Base-by-base conservation (phyloP, 1,284 basidiomycete genomes). In the Trametes versicolor region DNA sequence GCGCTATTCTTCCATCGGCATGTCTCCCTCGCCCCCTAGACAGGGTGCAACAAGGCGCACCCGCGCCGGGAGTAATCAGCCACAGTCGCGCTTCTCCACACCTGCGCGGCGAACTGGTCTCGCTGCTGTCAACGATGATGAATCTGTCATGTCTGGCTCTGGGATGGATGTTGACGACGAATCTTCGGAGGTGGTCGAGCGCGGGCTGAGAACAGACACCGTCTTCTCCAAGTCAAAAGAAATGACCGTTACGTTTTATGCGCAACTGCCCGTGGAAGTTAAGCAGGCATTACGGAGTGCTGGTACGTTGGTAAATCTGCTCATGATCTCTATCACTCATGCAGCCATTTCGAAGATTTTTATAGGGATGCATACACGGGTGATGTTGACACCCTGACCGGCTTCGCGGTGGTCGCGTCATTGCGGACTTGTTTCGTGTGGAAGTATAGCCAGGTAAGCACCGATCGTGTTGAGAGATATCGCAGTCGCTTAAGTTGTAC, bases 381-480 rank as follows among this genome's bases (percentile, higher is more conserved):
- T 39, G 85, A 85, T 52, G 85, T 94, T 25, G 92, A 94, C 73
- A 83, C 85, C 10, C 62, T 82, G 53, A 92, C 91, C 23, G 90
- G 91, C 10, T 93, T 91, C 73, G 88, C 91, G 8, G 82, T 93
- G 43, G 85, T 93, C 36, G 85, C 87, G 32, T 93, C 92, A 47
- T 77, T 81, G 15, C 83, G 86, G 69, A 92, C 90, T 10, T 93
- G 91, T 74, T 94, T 92, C 76, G 90, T 93, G 39, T 94, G 92
- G 92, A 90, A 92, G 69, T 88, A 93, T 79, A 83, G 88, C 49
- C 87, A 91, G 73, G 87, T 87, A 64, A 68, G 82, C 75, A n/a
- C 45, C n/a, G 0, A 29, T n/a, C 34, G 2, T 17, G 41, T 9
- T 9, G 12, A 4, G 6, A 29, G 50, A 45, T 25, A 15, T 8